Evolutionary conservation across 345 rosid species (phyloP).

Genomic region (Combretum micranthum): DNA sequence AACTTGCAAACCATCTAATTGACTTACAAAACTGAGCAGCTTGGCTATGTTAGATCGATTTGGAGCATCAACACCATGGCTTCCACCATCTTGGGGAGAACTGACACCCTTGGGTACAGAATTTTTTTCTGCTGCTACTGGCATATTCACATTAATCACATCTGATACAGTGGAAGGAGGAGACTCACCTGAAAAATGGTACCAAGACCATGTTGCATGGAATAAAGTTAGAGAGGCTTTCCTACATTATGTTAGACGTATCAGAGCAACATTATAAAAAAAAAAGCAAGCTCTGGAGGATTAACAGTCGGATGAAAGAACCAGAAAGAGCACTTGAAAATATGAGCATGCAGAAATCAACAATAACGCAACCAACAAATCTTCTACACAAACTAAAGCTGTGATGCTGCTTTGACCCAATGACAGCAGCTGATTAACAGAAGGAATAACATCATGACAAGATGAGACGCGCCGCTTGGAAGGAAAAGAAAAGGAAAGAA

Average conservation of each 20-base stretch:
- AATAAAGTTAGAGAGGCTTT: not conserved
- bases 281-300: not conserved
- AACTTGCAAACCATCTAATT: constrained; percentile 1
- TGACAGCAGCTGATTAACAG: too few species aligned
- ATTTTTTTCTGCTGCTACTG: constrained; percentile 56
- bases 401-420: too few species aligned
- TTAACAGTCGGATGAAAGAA: too few species aligned
- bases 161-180: constrained; percentile 99
- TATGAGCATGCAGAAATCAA: too few species aligned
- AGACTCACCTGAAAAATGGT: constrained; percentile 65
- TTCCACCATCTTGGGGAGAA: constrained; percentile 78
- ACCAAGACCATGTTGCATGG: constrained; percentile 8
- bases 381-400: too few species aligned
- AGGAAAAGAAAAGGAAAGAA: too few species aligned
- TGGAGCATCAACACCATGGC: constrained; percentile 53
- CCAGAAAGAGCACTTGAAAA: too few species aligned
- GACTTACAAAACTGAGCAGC: constrained; percentile 78
- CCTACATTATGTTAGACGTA: not conserved
- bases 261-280: not conserved
- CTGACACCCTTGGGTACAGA: constrained; percentile 51
- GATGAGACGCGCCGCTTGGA: too few species aligned
- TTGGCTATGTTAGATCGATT: constrained; percentile 53
- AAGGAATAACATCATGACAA: too few species aligned
- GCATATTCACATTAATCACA: constrained; percentile 81
- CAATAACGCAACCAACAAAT: too few species aligned